Base-by-base conservation (phyloP, 2,329 filamentous ascomycete species). In the Uncinocarpus reesii region DNA sequence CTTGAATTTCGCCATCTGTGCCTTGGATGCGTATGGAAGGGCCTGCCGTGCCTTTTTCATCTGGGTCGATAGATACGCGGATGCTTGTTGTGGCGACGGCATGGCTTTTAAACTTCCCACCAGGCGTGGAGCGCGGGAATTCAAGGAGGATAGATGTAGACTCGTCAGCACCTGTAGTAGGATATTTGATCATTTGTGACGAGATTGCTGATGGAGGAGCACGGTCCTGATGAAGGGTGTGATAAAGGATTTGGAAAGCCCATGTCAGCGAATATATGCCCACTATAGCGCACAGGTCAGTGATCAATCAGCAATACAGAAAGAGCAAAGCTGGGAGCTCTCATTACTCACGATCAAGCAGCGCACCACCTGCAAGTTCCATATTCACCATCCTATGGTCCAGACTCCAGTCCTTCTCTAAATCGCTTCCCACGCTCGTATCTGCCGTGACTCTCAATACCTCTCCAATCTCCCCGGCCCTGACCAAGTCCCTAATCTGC, bases 211-310 rank as follows among this genome's bases (percentile, higher is more conserved):
- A 64, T 4, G 88, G 88, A 1, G 76, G 61, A 64, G 86, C 77
- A 57, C 86, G 84, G 47, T 77, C 64, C n/a, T 7, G 69, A 63
- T 24, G 63, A 73, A 1, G 81, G 75, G 84, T 79, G 64, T 88
- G 85, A 68, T 94, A 94, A 23, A 94, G 75, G 37, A 83, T 83
- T 68, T 94, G 86, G 75, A 90, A 93, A 42, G 92, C 77, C 88
- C 88, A 95, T 26, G 86, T 93, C 53, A 95, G 69, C 40, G 85
- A 79, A 71, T 95, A 95, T 65, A 95, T 84, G 52, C 88, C 88
- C 49, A 95, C 66, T 69, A 38, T 31, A 15, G 16, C 21, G 2
- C 21, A 26, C 7, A 5, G 4, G 18, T 40, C 16, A 32, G 28
- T 7, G n/a, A 18, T 20, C 20, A 26, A 28, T 31, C 2, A 15